phyloP scores from a whole-genome alignment of 2,329 filamentous ascomycete species.

The Aspergillus sp. region DNA sequence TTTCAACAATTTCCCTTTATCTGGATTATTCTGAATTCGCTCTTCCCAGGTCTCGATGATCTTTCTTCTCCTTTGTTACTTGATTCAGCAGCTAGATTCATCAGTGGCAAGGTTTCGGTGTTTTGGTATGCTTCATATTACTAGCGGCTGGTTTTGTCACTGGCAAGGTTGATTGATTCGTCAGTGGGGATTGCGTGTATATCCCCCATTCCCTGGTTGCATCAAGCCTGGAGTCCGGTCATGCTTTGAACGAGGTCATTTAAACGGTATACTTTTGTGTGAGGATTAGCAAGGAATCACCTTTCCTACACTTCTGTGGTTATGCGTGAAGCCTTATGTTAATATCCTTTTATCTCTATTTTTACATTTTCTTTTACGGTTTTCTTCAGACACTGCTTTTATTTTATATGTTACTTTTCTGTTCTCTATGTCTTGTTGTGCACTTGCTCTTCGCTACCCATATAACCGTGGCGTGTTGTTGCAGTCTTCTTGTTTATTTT shows the following conservation, averaged over 20 bases:
- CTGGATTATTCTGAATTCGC: not conserved
- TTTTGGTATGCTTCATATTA: conserved; percentile 18
- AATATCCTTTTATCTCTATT: not conserved
- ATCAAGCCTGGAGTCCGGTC: conserved; percentile 28
- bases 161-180: conserved; percentile 16
- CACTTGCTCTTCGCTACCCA: not conserved
- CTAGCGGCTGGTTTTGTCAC: conserved; percentile 15
- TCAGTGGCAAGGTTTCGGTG: conserved; percentile 12
- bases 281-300: conserved; percentile 2
- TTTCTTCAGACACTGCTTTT: not conserved
- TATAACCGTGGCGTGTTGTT: not conserved
- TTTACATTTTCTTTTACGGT: not conserved
- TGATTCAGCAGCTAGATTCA: conserved; percentile 6
- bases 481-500: not conserved
- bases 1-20: conserved; percentile 1
- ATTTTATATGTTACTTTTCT: not conserved
- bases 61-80: conserved; percentile 6
- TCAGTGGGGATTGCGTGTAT: conserved; percentile 15
- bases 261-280: conserved; percentile 14
- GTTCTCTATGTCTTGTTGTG: not conserved
- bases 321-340: conserved; percentile 4
- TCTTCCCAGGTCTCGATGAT: not conserved
- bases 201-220: conserved; percentile 20
- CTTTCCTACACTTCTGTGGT: conserved; percentile 1
- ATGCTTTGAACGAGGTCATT: conserved; percentile 14